These are phyloP conservation scores for Areca catechu DNA, from an alignment of 176 grass and related monocot species.

Conservation along the genomic window DNA sequence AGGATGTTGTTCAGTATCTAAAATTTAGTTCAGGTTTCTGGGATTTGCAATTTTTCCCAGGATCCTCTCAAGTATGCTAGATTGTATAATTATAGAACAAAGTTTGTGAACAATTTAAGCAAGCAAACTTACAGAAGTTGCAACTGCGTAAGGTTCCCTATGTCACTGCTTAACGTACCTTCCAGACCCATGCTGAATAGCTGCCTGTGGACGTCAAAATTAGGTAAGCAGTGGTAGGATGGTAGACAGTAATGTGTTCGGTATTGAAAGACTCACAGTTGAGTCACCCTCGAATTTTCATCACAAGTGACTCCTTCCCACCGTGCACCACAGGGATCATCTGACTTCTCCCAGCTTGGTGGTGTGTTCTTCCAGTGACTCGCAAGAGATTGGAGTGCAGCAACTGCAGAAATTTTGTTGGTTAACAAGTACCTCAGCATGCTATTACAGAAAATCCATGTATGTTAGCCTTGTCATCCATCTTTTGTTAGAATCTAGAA, in stretches of 20 bases:
- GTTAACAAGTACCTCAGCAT: too few relatives aligned
- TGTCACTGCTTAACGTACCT: constrained; percentile 25
- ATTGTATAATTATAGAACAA: too few relatives aligned
- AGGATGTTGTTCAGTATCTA: too few relatives aligned
- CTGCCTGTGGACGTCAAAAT: constrained; percentile 25
- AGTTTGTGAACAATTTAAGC: neutral
- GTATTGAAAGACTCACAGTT: constrained; percentile 26
- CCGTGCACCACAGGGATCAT: constrained; percentile 27
- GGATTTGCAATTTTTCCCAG: too few relatives aligned
- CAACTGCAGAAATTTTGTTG: constrained; percentile 10
- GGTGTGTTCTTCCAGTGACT: constrained; percentile 31
- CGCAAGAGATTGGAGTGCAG: constrained; percentile 29
- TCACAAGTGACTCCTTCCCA: constrained; percentile 36
- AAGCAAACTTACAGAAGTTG: constrained; percentile 30
- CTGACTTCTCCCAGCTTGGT: constrained; percentile 31
- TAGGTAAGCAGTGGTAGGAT: neutral
- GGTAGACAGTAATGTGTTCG: neutral
- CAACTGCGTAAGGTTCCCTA: constrained; percentile 33
- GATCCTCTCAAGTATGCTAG: too few relatives aligned
- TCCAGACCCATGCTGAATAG: constrained; percentile 35
- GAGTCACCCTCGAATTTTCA: constrained; percentile 17
- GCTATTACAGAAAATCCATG: too few relatives aligned
- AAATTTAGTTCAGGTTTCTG: too few relatives aligned
- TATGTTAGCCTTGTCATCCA: too few relatives aligned
- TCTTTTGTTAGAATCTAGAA: too few relatives aligned